These are phyloP conservation scores for Nissolia schottii DNA, from an alignment of 306 rosid species.

Conservation along the genomic window DNA sequence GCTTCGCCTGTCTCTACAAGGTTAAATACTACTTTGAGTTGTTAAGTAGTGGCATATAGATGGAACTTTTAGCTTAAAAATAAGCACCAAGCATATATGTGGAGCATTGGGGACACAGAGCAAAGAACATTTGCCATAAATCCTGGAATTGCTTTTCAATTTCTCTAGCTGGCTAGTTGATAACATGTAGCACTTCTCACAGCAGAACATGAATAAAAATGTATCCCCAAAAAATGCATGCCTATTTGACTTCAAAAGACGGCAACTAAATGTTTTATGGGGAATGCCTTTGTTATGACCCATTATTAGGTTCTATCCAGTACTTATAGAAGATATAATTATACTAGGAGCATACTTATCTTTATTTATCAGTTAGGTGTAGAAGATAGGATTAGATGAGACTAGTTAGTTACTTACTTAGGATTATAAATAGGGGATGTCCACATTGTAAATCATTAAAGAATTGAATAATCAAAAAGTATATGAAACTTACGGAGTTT, in stretches of 20 bases:
- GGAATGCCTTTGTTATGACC: no score
- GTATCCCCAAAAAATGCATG: no score
- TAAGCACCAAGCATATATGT: neutral
- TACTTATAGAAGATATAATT: no score
- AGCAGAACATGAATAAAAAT: neutral
- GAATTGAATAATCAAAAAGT: no score
- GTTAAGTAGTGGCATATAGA: neutral
- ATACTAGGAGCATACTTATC: no score
- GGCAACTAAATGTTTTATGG: neutral
- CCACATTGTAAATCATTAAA: no score
- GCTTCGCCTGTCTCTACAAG: constrained; percentile 60
- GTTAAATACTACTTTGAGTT: neutral
- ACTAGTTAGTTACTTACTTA: no score
- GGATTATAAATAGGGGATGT: no score
- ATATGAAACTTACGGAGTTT: no score
- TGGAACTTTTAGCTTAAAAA: neutral
- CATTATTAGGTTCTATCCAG: no score
- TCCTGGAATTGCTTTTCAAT: neutral
- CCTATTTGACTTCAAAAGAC: neutral
- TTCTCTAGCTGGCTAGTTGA: neutral
- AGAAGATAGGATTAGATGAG: no score
- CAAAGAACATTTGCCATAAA: neutral
- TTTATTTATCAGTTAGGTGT: no score
- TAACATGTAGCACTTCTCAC: neutral
- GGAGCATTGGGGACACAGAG: neutral